These are phyloP conservation scores for Cladophialophora yegresii DNA, from an alignment of 2,329 filamentous ascomycete genomes.

Conservation along the genomic window DNA sequence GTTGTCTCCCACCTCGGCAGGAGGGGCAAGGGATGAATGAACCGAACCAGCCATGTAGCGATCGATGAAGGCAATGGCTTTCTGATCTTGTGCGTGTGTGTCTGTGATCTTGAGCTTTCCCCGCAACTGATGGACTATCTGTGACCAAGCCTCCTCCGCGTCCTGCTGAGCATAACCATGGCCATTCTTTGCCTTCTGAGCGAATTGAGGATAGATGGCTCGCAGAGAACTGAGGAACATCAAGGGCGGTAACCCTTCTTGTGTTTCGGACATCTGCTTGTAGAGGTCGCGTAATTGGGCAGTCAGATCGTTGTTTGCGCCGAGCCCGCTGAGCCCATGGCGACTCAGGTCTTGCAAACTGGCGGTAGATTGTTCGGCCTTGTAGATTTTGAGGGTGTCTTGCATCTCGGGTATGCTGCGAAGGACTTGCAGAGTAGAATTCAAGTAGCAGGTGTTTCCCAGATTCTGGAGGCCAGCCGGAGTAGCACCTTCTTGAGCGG, in stretches of 20 bases:
- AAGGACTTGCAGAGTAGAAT: conserved; percentile 92
- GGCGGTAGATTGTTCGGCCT: conserved; percentile 39
- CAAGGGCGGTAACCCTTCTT: conserved; percentile 80
- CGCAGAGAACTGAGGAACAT: conserved; percentile 81
- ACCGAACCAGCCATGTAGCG: conserved; percentile 87
- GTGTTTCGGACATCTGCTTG: conserved; percentile 84
- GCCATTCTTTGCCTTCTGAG: conserved; percentile 79
- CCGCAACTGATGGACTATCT: conserved; percentile 81
- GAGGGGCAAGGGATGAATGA: conserved; percentile 74
- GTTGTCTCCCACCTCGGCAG: conserved; percentile 70
- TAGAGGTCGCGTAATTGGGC: conserved; percentile 78
- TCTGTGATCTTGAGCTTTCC: conserved; percentile 68
- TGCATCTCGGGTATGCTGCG: conserved; percentile 89
- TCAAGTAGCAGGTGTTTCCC: conserved; percentile 98
- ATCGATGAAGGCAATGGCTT: conserved; percentile 75
- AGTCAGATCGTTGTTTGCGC: conserved; percentile 69
- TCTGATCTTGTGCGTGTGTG: conserved; percentile 42
- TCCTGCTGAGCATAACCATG: conserved; percentile 95
- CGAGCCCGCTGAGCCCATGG: conserved; percentile 60
- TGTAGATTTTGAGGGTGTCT: conserved; percentile 69
- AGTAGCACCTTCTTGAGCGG: conserved; percentile 76
- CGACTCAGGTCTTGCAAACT: conserved; percentile 52
- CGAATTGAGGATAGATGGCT: conserved; percentile 84
- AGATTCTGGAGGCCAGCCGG: conserved; percentile 88
- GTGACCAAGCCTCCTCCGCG: conserved; percentile 97